Percentiles rank a stretch among this genome's conserved stretches.
These are phyloP conservation scores for Talaromyces sp. DNA, from an alignment of 2,329 filamentous ascomycete genomes.

Conservation along the genomic window DNA sequence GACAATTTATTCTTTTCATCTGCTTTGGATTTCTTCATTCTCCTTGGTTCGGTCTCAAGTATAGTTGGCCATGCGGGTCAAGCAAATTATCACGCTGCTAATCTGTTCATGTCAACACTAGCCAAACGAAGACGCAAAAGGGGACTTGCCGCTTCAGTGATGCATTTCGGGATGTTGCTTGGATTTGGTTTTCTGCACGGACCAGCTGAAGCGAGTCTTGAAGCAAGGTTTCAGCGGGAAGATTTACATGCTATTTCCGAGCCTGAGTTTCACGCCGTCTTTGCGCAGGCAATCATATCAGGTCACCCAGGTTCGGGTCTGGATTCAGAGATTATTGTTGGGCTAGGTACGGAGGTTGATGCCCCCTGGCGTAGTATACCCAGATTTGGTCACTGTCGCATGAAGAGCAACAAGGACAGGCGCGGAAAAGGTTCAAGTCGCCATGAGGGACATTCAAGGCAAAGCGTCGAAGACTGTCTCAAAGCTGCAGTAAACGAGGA, in stretches of 20 bases:
- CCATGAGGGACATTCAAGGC: not conserved
- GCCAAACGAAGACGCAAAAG: conserved; percentile 13
- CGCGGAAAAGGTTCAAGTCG: not conserved
- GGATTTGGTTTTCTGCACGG: conserved; percentile 27
- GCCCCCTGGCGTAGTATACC: not conserved
- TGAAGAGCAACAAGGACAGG: not conserved
- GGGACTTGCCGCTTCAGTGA: conserved; percentile 21
- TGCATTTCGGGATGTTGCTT: conserved; percentile 31
- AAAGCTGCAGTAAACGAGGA: not conserved
- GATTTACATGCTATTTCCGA: conserved; percentile 37
- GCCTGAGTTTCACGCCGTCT: conserved; percentile 51
- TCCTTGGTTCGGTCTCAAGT: conserved; percentile 31
- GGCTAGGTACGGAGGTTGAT: conserved; percentile 10
- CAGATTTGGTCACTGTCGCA: not conserved
- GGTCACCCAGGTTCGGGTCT: conserved; percentile 32
- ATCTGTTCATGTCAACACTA: conserved; percentile 24
- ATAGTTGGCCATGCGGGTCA: conserved; percentile 36
- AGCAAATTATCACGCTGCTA: conserved; percentile 31
- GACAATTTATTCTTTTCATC: conserved; percentile 23
- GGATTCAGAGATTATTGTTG: conserved; percentile 22
- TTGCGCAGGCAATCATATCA: conserved; percentile 50
- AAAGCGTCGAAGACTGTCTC: not conserved
- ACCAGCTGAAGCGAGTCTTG: conserved; percentile 1
- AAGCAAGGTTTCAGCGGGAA: conserved; percentile 5
- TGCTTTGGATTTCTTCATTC: conserved; percentile 39